These are phyloP conservation scores for Verticillium klebahnii DNA, from an alignment of 2,329 filamentous ascomycete genomes.

Conservation along the genomic window DNA sequence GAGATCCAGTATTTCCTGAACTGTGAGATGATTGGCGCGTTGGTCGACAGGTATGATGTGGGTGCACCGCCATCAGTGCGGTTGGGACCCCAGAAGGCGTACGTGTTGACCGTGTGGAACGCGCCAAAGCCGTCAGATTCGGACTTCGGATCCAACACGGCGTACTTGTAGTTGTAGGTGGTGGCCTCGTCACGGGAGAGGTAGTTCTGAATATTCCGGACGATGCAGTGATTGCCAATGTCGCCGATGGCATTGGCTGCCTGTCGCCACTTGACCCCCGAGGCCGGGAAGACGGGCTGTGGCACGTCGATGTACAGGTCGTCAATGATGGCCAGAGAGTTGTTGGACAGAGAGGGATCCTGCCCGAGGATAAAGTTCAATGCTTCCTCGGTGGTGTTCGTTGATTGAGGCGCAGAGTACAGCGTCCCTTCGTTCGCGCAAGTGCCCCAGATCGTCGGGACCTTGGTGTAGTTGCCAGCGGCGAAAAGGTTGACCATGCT, in stretches of 20 bases:
- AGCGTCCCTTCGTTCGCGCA: slow-evolving; percentile 32
- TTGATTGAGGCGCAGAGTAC: slow-evolving; percentile 23
- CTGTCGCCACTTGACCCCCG: slow-evolving; percentile 32
- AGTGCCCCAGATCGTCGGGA: slow-evolving; percentile 46
- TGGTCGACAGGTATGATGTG: slow-evolving; percentile 49
- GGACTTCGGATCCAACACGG: slow-evolving; percentile 56
- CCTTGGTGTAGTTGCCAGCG: slow-evolving; percentile 44
- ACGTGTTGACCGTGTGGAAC: slow-evolving; percentile 61
- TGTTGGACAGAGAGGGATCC: slow-evolving; percentile 25
- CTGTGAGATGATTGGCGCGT: slow-evolving; percentile 52
- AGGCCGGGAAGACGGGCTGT: slow-evolving; percentile 20
- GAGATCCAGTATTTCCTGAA: slow-evolving; percentile 71
- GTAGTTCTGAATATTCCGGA: slow-evolving; percentile 22
- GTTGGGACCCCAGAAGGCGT: slow-evolving; percentile 62
- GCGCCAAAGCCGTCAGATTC: slow-evolving; percentile 55
- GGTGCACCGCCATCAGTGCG: slow-evolving; percentile 47
- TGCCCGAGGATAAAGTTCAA: slow-evolving; percentile 27
- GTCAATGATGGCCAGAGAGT: slow-evolving; percentile 25
- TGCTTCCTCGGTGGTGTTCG: slow-evolving; percentile 25
- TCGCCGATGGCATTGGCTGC: slow-evolving; percentile 29
- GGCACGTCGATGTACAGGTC: slow-evolving; percentile 30
- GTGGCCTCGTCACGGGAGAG: slow-evolving; percentile 25
- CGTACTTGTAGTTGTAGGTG: slow-evolving; percentile 65
- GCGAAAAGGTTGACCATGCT: slow-evolving; percentile 41
- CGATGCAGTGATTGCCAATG: slow-evolving; percentile 29